Base-by-base conservation (phyloP, 1,284 basidiomycete species). In the Ceratobasidium theobromae region DNA sequence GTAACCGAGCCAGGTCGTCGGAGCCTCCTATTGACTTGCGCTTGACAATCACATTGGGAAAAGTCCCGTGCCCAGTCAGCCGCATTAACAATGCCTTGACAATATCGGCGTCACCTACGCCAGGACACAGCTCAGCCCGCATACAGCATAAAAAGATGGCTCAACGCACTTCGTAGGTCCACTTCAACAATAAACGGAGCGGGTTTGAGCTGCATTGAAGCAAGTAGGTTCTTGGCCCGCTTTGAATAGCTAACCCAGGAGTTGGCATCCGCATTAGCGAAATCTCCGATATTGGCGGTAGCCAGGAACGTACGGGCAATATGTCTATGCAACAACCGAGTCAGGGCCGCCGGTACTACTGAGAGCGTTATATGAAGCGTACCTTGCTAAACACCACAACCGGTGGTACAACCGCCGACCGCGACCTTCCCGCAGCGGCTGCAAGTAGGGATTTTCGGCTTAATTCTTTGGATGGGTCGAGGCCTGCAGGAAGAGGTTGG, bases 321-420 rank as follows among this genome's bases (percentile, higher is more conserved):
- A 88, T 18, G 88, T 81, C 85, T 88, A 67, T n/a, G 21, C 48
- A 16, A 38, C 45, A 53, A 30, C 21, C 49, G n/a, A 51, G 16
- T 21, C 25, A 65, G 14, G 25, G 25, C 16, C 35, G 27, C 27
- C 6, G 28, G 21, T 11, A 28, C 23, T 5, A 45, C 5, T n/a
- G 9, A 8, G 18, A 14, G 9, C 9, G 27, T 18, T n/a, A 9
- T 12, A 21, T 21, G 8, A 18, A 14, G 72, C 77, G 21, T 53
- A 86, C 88, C 80, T 92, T 93, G 79, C 89, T 91, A 72, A 93
- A 92, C 14, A 92, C 84, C 52, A 92, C 79, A 2, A 92, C 75
- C 5, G 91, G 91, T 68, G 82, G 80, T 43, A 83, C 75, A 23
- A 79, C 73, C 49, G 82, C 78, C 65, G 18, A 21, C n/a, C 27